Evolutionary conservation across 176 grass and related monocot genomes (phyloP).

Genomic region (Oryza australiensis): DNA sequence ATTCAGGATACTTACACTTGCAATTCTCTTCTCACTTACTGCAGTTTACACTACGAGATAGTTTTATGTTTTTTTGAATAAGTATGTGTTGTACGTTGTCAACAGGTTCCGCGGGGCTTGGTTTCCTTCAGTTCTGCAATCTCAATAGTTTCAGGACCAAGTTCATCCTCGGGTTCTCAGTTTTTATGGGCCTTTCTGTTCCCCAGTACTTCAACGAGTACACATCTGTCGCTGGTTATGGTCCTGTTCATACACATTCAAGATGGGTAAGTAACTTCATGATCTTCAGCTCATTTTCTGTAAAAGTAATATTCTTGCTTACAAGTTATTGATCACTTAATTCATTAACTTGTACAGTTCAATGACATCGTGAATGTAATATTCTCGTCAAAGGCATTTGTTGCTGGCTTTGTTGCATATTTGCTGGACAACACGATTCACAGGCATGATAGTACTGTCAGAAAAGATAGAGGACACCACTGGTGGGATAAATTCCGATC

Average conservation of each 20-base stretch:
- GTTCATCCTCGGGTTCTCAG: conserved; percentile 94
- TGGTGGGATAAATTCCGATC: conserved; percentile 97
- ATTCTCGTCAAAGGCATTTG: conserved; percentile 95
- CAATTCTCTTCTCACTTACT: background rate
- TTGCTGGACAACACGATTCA: conserved; percentile 86
- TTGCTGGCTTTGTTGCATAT: conserved; percentile 83
- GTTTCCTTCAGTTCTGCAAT: conserved; percentile 98
- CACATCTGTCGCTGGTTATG: conserved; percentile 91
- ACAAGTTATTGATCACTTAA: background rate
- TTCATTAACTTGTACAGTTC: conserved; percentile 56
- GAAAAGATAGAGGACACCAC: conserved; percentile 82
- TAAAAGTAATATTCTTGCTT: background rate
- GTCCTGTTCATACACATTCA: conserved; percentile 79
- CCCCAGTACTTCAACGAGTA: conserved; percentile 99
- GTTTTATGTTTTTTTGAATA: conserved; percentile 16
- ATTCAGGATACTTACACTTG: background rate
- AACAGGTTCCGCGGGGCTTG: conserved; percentile 83
- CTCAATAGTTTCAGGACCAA: conserved; percentile 96
- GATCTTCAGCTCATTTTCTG: background rate
- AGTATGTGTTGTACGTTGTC: conserved; percentile 27
- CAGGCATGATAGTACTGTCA: conserved; percentile 51
- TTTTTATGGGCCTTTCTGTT: conserved; percentile 96
- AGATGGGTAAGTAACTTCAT: conserved; percentile 69
- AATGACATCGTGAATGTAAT: conserved; percentile 95
- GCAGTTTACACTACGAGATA: background rate